These are phyloP conservation scores for Fragaria nilgerrensis DNA, from an alignment of 306 rosid species.

Conservation along the genomic window DNA sequence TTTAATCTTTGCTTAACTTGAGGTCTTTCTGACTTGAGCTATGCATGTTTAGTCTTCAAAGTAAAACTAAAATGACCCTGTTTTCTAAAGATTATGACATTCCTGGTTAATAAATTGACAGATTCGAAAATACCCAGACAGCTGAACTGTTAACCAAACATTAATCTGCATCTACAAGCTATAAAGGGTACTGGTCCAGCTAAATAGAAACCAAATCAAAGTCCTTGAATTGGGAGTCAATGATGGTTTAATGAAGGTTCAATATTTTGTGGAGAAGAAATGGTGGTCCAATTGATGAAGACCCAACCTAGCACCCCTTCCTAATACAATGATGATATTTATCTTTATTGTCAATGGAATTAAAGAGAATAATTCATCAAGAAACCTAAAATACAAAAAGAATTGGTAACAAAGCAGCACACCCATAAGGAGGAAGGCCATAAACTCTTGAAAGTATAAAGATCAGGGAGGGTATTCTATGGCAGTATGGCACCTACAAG, in stretches of 20 bases:
- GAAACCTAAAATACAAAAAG: slow-evolving; percentile 15
- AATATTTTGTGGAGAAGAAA: slow-evolving; percentile 11
- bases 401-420: neutral
- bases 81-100: neutral
- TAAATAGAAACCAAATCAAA: slow-evolving; percentile 19
- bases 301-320: slow-evolving; percentile 32
- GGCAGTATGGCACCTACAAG: slow-evolving; percentile 36
- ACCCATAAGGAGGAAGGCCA: neutral
- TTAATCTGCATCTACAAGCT: neutral
- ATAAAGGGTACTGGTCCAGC: slow-evolving; percentile 40
- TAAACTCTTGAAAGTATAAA: slow-evolving; percentile 21
- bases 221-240: slow-evolving; percentile 11
- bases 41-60: neutral
- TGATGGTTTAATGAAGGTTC: slow-evolving; percentile 16
- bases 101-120: neutral
- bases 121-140: neutral
- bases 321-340: slow-evolving; percentile 28
- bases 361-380: neutral
- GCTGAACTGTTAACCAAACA: neutral
- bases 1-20: neutral
- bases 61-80: neutral
- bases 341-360: slow-evolving; percentile 21
- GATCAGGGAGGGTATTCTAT: slow-evolving; percentile 13
- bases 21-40: neutral
- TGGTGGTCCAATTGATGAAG: slow-evolving; percentile 26